phyloP scores from a whole-genome alignment of 2,329 filamentous ascomycete species.

The Aspergillus sp. region DNA sequence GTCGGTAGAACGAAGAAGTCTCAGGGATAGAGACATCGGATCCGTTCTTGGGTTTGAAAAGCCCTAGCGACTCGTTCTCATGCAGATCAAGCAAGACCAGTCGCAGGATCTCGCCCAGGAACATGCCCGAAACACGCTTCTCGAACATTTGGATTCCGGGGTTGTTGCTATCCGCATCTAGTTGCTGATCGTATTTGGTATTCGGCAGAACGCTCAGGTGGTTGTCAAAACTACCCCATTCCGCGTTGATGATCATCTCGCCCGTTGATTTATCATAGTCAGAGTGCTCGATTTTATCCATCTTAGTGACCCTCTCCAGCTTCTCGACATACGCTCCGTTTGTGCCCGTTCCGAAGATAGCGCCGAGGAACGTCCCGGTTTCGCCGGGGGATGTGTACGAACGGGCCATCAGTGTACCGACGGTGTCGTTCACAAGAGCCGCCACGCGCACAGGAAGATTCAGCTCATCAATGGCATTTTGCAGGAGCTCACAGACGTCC shows the following conservation, averaged over 20 bases:
- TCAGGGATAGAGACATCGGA: constrained; percentile 72
- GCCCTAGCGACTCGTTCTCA: constrained; percentile 65
- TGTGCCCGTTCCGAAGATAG: constrained; percentile 96
- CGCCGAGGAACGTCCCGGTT: constrained; percentile 84
- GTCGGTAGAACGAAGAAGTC: constrained; percentile 70
- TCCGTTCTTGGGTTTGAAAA: constrained; percentile 78
- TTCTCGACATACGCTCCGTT: constrained; percentile 98
- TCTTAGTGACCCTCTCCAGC: constrained; percentile 80
- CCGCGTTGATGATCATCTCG: constrained; percentile 96
- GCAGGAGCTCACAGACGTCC: constrained; percentile 89
- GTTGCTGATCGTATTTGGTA: constrained; percentile 77
- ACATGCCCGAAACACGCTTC: constrained; percentile 98
- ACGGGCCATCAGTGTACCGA: constrained; percentile 95
- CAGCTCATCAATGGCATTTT: constrained; percentile 85
- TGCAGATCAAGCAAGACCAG: constrained; percentile 74
- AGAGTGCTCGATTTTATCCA: constrained; percentile 57
- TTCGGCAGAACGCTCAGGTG: constrained; percentile 83
- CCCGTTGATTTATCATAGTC: constrained; percentile 78
- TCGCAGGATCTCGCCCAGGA: constrained; percentile 90
- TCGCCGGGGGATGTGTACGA: constrained; percentile 92
- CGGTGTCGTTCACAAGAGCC: constrained; percentile 95
- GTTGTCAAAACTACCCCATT: constrained; percentile 99
- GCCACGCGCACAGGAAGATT: constrained; percentile 90
- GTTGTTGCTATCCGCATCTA: constrained; percentile 83
- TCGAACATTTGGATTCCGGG: constrained; percentile 98